phyloP scores from a whole-genome alignment of 257 asterid genomes.

The Przewalskia tangutica region DNA sequence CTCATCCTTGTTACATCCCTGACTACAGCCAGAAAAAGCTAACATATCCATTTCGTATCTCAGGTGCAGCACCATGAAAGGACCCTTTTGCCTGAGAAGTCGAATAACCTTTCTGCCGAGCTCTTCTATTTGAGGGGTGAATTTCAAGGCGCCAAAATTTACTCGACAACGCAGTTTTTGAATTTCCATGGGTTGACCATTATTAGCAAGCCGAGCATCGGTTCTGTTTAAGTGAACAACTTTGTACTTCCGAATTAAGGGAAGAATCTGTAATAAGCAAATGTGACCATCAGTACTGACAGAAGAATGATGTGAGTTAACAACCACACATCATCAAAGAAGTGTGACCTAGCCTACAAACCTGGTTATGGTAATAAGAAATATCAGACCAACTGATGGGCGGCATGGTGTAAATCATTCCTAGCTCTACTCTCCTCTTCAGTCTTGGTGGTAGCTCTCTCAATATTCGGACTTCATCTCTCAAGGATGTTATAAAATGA shows the following conservation, averaged over 20 bases:
- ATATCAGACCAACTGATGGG: slow-evolving; percentile 97
- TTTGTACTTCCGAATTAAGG: slow-evolving; percentile 77
- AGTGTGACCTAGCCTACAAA: slow-evolving; percentile 4
- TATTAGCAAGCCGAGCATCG: slow-evolving; percentile 88
- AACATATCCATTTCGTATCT: slow-evolving; percentile 99
- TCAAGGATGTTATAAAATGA: slow-evolving; percentile 80
- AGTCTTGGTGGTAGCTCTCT: slow-evolving; percentile 87
- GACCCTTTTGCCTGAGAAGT: slow-evolving; percentile 73
- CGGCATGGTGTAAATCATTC: slow-evolving; percentile 65
- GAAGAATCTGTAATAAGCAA: slow-evolving; percentile 61
- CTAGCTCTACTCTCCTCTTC: slow-evolving; percentile 75
- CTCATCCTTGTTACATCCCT: slow-evolving; percentile 78
- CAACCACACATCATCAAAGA: neutral
- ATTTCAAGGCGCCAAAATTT: slow-evolving; percentile 64
- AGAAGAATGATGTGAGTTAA: neutral
- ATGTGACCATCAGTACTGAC: neutral
- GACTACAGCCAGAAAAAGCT: slow-evolving; percentile 95
- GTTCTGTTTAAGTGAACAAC: slow-evolving; percentile 91
- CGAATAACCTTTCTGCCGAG: slow-evolving; percentile 77
- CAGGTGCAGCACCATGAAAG: slow-evolving; percentile 89
- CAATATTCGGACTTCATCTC: slow-evolving; percentile 92
- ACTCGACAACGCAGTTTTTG: slow-evolving; percentile 95
- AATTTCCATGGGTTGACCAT: slow-evolving; percentile 72
- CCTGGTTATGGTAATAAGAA: slow-evolving; percentile 84
- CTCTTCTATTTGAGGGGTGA: slow-evolving; percentile 91